Evolutionary conservation across 2,329 filamentous ascomycete species (phyloP).

Genomic region (Neofusicoccum ribis): DNA sequence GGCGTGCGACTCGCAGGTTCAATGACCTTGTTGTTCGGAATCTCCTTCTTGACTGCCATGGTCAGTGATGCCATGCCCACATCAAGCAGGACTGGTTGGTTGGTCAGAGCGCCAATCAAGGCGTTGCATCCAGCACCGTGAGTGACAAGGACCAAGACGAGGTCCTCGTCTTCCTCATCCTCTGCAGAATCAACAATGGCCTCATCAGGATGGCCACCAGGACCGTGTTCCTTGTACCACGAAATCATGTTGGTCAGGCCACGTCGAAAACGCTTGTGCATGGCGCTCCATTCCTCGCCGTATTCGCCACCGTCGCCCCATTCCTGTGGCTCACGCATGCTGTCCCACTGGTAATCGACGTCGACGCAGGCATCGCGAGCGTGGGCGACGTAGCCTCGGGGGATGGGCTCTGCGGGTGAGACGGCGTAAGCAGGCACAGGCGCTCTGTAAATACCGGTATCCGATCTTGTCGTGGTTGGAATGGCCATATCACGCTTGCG

Average conservation of each 20-base stretch:
- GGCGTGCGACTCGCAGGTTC: slow-evolving; percentile 20
- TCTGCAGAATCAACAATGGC: slow-evolving; percentile 28
- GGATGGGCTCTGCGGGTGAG: slow-evolving; percentile 77
- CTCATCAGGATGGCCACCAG: slow-evolving; percentile 37
- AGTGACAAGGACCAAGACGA: slow-evolving; percentile 84
- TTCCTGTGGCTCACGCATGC: slow-evolving; percentile 71
- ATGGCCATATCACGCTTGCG: slow-evolving; percentile 28
- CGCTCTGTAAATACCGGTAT: slow-evolving; percentile 60
- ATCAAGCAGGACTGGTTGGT: slow-evolving; percentile 87
- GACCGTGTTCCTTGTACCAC: slow-evolving; percentile 69
- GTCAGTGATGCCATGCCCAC: slow-evolving; percentile 89
- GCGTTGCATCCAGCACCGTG: slow-evolving; percentile 97
- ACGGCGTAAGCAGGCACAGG: slow-evolving; percentile 83
- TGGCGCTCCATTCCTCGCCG: slow-evolving; percentile 91
- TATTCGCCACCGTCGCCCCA: slow-evolving; percentile 89
- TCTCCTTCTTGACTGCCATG: slow-evolving; percentile 60
- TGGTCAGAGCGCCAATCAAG: slow-evolving; percentile 85
- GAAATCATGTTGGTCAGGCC: slow-evolving; percentile 77
- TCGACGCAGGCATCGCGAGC: slow-evolving; percentile 82
- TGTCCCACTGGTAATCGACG: slow-evolving; percentile 97
- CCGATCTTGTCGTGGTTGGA: slow-evolving; percentile 26
- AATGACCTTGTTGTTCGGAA: slow-evolving; percentile 27
- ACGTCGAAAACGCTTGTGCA: slow-evolving; percentile 86
- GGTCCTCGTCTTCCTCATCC: slow-evolving; percentile 58
- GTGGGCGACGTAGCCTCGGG: slow-evolving; percentile 84